Conservation (phyloP, 2,329 filamentous ascomycete genomes). For the Alternaria metachromatica region DNA sequence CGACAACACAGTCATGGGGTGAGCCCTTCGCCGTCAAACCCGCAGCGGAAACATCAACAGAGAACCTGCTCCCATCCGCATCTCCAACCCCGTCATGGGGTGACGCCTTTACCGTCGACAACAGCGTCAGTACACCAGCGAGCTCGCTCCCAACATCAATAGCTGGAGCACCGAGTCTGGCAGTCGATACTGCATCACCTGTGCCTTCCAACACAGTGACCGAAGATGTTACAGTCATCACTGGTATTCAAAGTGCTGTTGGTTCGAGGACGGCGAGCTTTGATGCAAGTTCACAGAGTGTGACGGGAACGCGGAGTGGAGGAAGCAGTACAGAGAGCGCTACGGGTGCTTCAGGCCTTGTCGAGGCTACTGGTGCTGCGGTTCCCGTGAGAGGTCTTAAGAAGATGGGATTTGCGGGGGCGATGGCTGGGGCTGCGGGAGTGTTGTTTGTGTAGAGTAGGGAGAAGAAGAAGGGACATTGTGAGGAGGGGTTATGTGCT, state of each 20-base stretch:
- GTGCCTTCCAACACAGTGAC: background rate
- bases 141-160: background rate
- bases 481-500: background rate
- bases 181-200: slow-evolving; percentile 1
- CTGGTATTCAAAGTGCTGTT: slow-evolving; percentile 1
- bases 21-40: slow-evolving; percentile 23
- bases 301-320: background rate
- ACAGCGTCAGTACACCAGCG: background rate
- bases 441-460: slow-evolving; percentile 19
- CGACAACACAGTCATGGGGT: slow-evolving; percentile 21
- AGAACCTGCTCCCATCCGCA: slow-evolving; percentile 1
- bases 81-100: slow-evolving; percentile 8
- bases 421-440: slow-evolving; percentile 25
- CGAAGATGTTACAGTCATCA: slow-evolving; percentile 3
- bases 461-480: background rate
- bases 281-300: background rate
- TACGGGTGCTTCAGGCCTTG: background rate
- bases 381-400: background rate
- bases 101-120: slow-evolving; percentile 6
- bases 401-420: slow-evolving; percentile 25
- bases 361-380: background rate
- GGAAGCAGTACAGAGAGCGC: background rate
- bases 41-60: slow-evolving; percentile 17
- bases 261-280: background rate
- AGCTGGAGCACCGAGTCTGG: background rate